These are phyloP conservation scores for Penicillium antarcticum DNA, from an alignment of 495 filamentous ascomycete species.

Conservation along the genomic window DNA sequence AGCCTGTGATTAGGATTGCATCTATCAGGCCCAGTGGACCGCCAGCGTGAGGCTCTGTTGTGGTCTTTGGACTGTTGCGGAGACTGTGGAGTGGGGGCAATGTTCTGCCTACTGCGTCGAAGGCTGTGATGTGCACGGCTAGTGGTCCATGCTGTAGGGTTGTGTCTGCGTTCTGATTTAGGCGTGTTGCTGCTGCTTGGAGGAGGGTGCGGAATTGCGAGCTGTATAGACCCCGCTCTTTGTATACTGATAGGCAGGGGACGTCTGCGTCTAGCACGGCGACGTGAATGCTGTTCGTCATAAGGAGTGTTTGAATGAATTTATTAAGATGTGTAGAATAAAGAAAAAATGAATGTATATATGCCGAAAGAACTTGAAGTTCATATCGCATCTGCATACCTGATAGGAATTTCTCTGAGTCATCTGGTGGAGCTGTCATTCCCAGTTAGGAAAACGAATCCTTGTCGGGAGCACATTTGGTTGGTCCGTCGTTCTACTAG, in stretches of 20 bases:
- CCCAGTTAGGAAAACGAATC: background rate
- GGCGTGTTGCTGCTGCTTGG: conserved; percentile 28
- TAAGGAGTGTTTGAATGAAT: background rate
- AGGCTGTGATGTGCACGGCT: conserved; percentile 33
- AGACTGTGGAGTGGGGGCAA: conserved; percentile 29
- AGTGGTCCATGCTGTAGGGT: conserved; percentile 11
- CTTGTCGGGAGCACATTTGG: background rate
- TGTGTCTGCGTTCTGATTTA: conserved; percentile 16
- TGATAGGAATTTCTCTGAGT: conserved; percentile 1
- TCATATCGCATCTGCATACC: background rate
- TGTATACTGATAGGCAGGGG: conserved; percentile 34
- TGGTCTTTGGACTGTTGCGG: conserved; percentile 11
- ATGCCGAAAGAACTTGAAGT: background rate
- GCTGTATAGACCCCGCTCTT: conserved; percentile 34
- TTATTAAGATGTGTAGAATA: background rate
- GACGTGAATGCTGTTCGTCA: conserved; percentile 29
- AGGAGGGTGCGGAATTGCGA: conserved; percentile 36
- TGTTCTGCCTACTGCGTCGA: conserved; percentile 34
- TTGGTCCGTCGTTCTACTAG: background rate
- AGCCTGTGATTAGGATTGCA: conserved; percentile 41
- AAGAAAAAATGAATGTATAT: background rate
- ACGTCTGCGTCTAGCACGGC: conserved; percentile 41
- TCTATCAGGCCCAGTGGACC: conserved; percentile 24
- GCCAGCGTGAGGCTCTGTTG: conserved; percentile 9
- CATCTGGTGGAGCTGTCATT: background rate